These are phyloP conservation scores for Colletotrichum sp. DNA, from an alignment of 2,329 filamentous ascomycete genomes.

Conservation along the genomic window DNA sequence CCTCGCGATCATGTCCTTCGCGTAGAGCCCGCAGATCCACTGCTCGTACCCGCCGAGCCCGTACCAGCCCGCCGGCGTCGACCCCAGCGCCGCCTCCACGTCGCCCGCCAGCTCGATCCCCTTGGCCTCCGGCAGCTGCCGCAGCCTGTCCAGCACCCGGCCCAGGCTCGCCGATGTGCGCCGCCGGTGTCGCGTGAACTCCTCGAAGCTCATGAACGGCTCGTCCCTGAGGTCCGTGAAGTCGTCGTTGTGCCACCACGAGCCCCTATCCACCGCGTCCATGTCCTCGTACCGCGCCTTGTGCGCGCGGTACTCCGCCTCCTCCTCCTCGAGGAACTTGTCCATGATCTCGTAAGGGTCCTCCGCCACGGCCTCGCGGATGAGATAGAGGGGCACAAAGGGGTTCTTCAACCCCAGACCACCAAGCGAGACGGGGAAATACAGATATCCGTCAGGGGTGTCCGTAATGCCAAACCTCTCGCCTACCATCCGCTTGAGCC, in stretches of 20 bases:
- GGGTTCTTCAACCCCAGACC: constrained; percentile 45
- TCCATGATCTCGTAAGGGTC: constrained; percentile 28
- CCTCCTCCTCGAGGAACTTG: constrained; percentile 34
- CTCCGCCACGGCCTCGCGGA: constrained; percentile 27
- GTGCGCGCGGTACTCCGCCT: constrained; percentile 34
- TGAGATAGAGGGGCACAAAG: constrained; percentile 28
- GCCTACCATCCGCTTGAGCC: constrained; percentile 51
- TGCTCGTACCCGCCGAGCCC: constrained; percentile 33
- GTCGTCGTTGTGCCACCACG: constrained; percentile 14
- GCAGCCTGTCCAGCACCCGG: constrained; percentile 31
- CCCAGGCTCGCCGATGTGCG: constrained; percentile 30
- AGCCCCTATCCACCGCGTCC: constrained; percentile 9
- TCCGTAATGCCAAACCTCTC: constrained; percentile 48
- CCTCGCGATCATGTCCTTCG: constrained; percentile 38
- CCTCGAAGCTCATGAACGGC: constrained; percentile 43
- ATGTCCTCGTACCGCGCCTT: constrained; percentile 36
- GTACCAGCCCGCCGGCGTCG: constrained; percentile 20
- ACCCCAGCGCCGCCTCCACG: constrained; percentile 21
- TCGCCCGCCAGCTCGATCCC: constrained; percentile 27
- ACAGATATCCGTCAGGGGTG: constrained; percentile 45
- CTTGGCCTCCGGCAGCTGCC: constrained; percentile 30
- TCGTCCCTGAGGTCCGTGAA: constrained; percentile 21
- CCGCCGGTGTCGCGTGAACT: constrained; percentile 40
- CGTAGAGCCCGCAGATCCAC: constrained; percentile 44
- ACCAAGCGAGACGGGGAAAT: constrained; percentile 42